Percentiles rank a stretch among this genome's conserved stretches.
Conservation (phyloP, 2,329 filamentous ascomycete genomes). For the Colletotrichum navitas region DNA sequence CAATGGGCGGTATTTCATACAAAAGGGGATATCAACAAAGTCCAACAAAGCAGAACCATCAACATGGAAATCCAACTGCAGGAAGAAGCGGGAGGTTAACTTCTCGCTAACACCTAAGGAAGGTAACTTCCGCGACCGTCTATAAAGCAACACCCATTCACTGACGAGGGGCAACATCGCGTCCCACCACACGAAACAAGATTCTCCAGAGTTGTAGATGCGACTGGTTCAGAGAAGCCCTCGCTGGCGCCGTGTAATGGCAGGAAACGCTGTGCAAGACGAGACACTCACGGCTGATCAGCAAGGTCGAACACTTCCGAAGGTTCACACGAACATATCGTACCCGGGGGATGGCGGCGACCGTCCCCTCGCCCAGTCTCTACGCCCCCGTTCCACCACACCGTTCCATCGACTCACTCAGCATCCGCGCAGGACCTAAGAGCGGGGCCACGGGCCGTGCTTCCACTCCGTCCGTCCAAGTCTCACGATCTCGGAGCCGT, state of each 20-base stretch:
- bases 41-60: constrained; percentile 11
- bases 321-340: neutral
- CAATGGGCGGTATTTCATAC: constrained; percentile 28
- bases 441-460: constrained; percentile 46
- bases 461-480: constrained; percentile 73
- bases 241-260: constrained; percentile 9
- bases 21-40: constrained; percentile 39
- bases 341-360: constrained; percentile 19
- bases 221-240: constrained; percentile 12
- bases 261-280: neutral
- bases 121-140: neutral
- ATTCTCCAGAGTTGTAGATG: neutral
- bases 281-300: neutral
- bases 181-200: constrained; percentile 19
- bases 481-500: constrained; percentile 72
- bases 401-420: constrained; percentile 6
- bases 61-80: neutral
- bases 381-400: neutral
- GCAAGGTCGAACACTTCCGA: constrained; percentile 1
- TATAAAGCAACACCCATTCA: constrained; percentile 4
- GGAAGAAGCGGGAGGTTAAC: neutral
- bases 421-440: constrained; percentile 3
- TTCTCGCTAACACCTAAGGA: neutral
- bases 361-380: neutral
- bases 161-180: constrained; percentile 10